Percentiles rank a stretch among this genome's conserved stretches.
Conservation (phyloP, 108 stramenopile species). For the Fragilaria crotonensis region DNA sequence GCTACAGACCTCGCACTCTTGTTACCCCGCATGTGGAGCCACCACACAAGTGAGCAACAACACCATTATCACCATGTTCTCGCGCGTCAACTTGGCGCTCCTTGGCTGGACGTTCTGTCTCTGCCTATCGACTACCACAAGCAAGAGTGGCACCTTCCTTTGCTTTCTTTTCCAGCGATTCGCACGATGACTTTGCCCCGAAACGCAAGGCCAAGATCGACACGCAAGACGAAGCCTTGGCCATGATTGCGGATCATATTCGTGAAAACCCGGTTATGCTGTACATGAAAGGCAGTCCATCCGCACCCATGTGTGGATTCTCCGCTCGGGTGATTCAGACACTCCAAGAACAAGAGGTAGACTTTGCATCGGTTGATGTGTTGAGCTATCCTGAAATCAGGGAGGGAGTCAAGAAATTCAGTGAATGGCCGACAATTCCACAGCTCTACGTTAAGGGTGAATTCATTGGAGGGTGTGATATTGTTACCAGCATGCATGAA, state of each 20-base stretch:
- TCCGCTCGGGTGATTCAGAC: slow-evolving; percentile 83
- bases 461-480: slow-evolving; percentile 96
- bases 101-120: neutral
- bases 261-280: slow-evolving; percentile 85
- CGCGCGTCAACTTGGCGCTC: neutral
- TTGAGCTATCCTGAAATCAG: slow-evolving; percentile 93
- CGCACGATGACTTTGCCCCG: slow-evolving; percentile 83
- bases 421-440: slow-evolving; percentile 89
- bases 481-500: slow-evolving; percentile 85
- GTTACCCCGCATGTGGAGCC: no score
- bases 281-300: slow-evolving; percentile 99
- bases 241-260: slow-evolving; percentile 73
- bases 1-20: no score
- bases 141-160: neutral
- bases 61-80: neutral
- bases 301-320: slow-evolving; percentile 97
- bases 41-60: no score
- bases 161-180: slow-evolving; percentile 29
- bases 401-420: slow-evolving; percentile 91
- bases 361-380: slow-evolving; percentile 96
- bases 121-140: neutral
- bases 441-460: slow-evolving; percentile 96
- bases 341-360: slow-evolving; percentile 80
- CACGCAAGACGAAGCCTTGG: slow-evolving; percentile 32
- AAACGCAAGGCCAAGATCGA: slow-evolving; percentile 53